Evolutionary conservation across 805 yeast genomes (phyloP).

Genomic region (Metschnikowia chrysomelidarum): DNA sequence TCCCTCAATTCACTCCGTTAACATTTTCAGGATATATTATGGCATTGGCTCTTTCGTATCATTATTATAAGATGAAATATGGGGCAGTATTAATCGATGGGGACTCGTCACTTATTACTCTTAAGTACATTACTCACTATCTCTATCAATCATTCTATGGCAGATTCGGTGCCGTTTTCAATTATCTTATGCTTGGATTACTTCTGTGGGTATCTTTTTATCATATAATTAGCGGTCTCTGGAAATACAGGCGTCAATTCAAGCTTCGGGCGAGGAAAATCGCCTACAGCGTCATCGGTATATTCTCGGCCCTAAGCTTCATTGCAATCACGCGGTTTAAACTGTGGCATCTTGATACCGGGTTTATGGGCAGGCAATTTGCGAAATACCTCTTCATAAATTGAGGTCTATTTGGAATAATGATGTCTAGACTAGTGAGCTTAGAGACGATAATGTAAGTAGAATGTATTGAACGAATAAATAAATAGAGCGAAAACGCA

Average conservation of each 20-base stretch:
- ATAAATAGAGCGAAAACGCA: too few relatives aligned
- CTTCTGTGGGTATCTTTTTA: constrained; percentile 36
- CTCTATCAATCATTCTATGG: constrained; percentile 16
- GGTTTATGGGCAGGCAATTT: constrained; percentile 31
- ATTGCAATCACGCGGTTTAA: constrained; percentile 33
- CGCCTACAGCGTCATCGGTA: constrained; percentile 43
- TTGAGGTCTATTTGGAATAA: constrained; percentile 10
- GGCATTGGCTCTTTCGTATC: constrained; percentile 44
- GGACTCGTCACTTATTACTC: constrained; percentile 55
- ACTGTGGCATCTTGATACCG: constrained; percentile 22
- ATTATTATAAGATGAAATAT: constrained; percentile 46
- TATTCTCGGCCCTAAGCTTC: constrained; percentile 34
- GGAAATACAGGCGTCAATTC: constrained; percentile 44
- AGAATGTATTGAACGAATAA: constrained; percentile 7
- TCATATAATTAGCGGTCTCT: constrained; percentile 54
- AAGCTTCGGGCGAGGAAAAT: constrained; percentile 39
- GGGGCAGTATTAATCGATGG: constrained; percentile 59
- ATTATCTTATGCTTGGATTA: constrained; percentile 17
- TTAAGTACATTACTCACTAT: constrained; percentile 47
- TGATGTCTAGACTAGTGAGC: constrained; percentile 12
- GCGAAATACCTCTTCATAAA: constrained; percentile 23
- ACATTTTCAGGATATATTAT: constrained; percentile 59
- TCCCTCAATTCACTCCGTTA: constrained; percentile 54
- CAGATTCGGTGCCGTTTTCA: constrained; percentile 11
- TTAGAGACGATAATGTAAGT: constrained; percentile 1